Evolutionary conservation across 176 grass and related monocot genomes (phyloP).

Genomic region (Saccharum officinarum): DNA sequence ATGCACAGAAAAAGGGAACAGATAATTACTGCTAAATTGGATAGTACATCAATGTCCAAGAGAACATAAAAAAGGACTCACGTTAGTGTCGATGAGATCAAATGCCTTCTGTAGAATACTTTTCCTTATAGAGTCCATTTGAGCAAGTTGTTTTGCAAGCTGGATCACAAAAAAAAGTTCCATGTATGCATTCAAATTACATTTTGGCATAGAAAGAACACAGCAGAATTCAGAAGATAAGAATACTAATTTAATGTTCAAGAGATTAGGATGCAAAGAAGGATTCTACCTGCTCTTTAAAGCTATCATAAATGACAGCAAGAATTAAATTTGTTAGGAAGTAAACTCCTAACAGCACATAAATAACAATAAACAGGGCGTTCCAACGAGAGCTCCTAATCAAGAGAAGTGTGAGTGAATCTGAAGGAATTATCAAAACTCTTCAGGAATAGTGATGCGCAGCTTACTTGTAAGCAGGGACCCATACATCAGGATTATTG

Average conservation of each 20-base stretch:
- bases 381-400: constrained; percentile 94
- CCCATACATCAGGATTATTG: constrained; percentile 98
- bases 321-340: constrained; percentile 99
- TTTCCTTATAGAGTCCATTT: constrained; percentile 79
- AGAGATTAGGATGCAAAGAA: constrained; percentile 4
- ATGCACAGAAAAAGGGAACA: constrained; percentile 30
- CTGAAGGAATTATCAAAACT: constrained; percentile 38
- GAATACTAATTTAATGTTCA: constrained; percentile 15
- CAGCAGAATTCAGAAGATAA: constrained; percentile 14
- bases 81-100: constrained; percentile 72
- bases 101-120: constrained; percentile 87
- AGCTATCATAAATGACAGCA: constrained; percentile 98
- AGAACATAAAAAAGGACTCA: constrained; percentile 56
- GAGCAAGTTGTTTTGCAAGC: constrained; percentile 84
- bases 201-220: constrained; percentile 13
- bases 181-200: constrained; percentile 32
- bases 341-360: constrained; percentile 94
- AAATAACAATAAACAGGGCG: constrained; percentile 82
- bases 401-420: constrained; percentile 32
- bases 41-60: background rate
- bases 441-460: constrained; percentile 29
- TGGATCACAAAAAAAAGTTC: constrained; percentile 46
- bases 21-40: background rate
- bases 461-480: constrained; percentile 97
- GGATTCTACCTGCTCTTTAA: constrained; percentile 83